Evolutionary conservation across 140 eudicot genomes (phyloP).

Genomic region (Stevia rebaudiana): DNA sequence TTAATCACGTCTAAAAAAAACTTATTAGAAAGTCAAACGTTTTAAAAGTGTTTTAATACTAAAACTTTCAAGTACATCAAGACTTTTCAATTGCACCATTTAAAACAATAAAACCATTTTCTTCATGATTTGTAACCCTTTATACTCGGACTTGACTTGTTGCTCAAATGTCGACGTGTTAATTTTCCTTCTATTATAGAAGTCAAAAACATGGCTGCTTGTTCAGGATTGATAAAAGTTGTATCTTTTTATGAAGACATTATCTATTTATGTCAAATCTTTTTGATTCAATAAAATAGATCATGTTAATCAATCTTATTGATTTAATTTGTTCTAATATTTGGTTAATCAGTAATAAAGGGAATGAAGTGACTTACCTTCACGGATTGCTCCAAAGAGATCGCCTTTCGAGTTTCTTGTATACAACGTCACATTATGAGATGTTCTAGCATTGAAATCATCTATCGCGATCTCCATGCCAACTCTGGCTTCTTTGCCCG

Average conservation of each 20-base stretch:
- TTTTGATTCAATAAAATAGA: too few species aligned
- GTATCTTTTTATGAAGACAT: too few species aligned
- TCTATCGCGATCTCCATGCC: slow-evolving; percentile 45
- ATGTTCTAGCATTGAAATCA: slow-evolving; percentile 18
- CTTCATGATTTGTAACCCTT: not conserved
- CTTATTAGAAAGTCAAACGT: not conserved
- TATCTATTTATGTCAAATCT: too few species aligned
- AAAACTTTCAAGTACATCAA: not conserved
- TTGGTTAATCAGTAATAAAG: not conserved
- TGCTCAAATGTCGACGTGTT: not conserved
- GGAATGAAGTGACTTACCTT: slow-evolving; percentile 15
- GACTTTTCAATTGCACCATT: not conserved
- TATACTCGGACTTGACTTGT: not conserved
- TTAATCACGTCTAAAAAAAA: too few species aligned
- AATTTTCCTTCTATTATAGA: not conserved
- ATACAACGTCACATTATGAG: slow-evolving; percentile 15
- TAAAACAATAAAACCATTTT: not conserved
- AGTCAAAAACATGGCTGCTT: too few species aligned
- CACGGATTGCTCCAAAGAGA: slow-evolving; percentile 33
- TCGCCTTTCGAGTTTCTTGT: slow-evolving; percentile 26
- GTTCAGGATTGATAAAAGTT: too few species aligned
- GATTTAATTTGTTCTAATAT: too few species aligned
- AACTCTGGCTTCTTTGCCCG: slow-evolving; percentile 43
- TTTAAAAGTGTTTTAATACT: not conserved
- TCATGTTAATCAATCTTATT: not conserved